Base-by-base conservation (phyloP, 495 filamentous ascomycete genomes). In the Podospora pseudocomata region DNA sequence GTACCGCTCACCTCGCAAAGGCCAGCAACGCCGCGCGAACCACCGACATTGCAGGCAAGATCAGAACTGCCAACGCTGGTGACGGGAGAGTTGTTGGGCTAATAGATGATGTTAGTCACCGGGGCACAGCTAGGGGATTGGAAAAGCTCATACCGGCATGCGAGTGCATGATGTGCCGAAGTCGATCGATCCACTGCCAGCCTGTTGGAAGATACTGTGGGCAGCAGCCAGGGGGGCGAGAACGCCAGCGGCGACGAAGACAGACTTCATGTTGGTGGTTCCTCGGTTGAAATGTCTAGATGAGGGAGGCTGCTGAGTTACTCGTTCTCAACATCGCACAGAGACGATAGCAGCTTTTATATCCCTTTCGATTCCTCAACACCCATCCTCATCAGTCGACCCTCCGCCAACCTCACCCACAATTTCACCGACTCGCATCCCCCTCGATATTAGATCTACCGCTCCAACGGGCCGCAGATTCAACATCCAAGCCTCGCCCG, bases 151-250 rank as follows among this genome's bases (percentile, higher is more conserved):
- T 34, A 75, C 73, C 19, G 73, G 73, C 64, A 73, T 55, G n/a
- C 73, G 34, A 5, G 64, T 67, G 39, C 73, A 75, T 0, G 64
- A 70, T 13, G 67, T 67, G 39, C 66, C 68, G 60, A 69, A 69
- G 68, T 74, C 72, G 0, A 34, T 68, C 2, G 64, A 49, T 1
- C 72, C 72, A 20, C 44, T 60, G 15, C 44, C 60, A 1, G 74
- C 71, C 32, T 80, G 79, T 70, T 86, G 81, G 73, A 84, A 82
- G 58, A 74, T 79, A 26, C 79, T 71, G 20, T 81, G 79, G 44
- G 67, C 77, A 28, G 70, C 26, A 44, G 67, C 66, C 9, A 55
- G 61, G 54, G 68, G 73, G 2, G 70, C 66, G 19, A 71, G 23
- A 18, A 72, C 26, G 68, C 63, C 67, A 15, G 67, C 65, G 34